Base-by-base conservation (phyloP, 23 red algal genomes). In the Gracilaria caudata region DNA sequence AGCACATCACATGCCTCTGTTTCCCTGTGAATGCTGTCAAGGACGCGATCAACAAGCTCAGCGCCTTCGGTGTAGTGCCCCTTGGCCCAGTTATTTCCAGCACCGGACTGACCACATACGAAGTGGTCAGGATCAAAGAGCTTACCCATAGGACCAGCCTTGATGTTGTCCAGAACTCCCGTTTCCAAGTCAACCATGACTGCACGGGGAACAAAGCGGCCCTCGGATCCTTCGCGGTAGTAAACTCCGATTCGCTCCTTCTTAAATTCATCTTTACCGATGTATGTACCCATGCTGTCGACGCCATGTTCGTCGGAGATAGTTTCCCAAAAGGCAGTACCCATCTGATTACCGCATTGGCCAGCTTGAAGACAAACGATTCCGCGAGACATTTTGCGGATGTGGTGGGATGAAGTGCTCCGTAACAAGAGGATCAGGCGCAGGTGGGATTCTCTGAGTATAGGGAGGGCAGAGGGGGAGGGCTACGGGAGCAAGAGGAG, bases 61-160 rank as follows among this genome's bases (percentile, higher is more conserved):
- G 97, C 97, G 80, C 97, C 97, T 61, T 99, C 97, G 32, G 97
- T 99, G 93, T 99, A 99, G 61, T 99, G 97, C 20, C 97, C 97
- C 56, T 99, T 99, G 0, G 97, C 97, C 97, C 97, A 99, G 90
- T 99, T 99, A 73, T 99, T 99, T 51, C 97, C 97, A 10, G 97
- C 97, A 33, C 93, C 88, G 29, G 91, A 92, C 80, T 95, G 92
- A 43, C 93, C 92, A 71, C 89, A 82, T 10, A 94, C 92, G 94
- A 99, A 96, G 65, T 95, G 94, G 51, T 99, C 97, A 24, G 97
- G 97, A 51, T 90, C 84, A 79, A 90, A 99, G 35, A 99, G 89
- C n/a, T 68, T 51, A 17, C 97, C 97, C 38, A 84, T 72, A 20
- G 73, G 59, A 35, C 73, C 72, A 32, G 87, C 84, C 36, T 81